These are phyloP conservation scores for Paramecium tetraurelia DNA, from an alignment of 73 alveolate species.

Conservation along the genomic window DNA sequence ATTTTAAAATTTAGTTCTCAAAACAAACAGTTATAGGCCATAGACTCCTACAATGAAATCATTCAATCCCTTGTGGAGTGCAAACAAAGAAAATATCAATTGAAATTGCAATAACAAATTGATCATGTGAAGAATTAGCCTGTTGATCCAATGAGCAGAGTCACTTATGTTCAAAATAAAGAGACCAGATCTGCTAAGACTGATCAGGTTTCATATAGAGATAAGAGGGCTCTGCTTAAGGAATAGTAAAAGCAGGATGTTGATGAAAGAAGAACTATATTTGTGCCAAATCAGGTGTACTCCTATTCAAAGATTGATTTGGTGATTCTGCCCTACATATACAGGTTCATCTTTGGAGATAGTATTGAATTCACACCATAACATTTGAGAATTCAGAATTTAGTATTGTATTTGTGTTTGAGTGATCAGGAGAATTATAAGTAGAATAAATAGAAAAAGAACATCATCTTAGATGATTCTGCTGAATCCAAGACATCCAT, in stretches of 20 bases:
- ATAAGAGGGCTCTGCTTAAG: background rate
- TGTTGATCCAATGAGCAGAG: background rate
- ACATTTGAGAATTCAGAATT: slow-evolving; percentile 12
- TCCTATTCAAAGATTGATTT: slow-evolving; percentile 1
- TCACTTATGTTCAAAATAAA: background rate
- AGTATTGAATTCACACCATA: background rate
- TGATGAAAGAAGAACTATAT: slow-evolving; percentile 41
- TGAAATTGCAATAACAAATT: background rate
- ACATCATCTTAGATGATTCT: background rate
- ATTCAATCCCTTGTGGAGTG: background rate
- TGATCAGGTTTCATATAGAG: slow-evolving; percentile 31
- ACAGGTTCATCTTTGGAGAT: background rate
- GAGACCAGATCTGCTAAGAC: slow-evolving; percentile 25
- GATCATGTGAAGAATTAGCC: background rate
- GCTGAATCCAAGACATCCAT: background rate
- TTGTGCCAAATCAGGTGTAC: slow-evolving; percentile 35
- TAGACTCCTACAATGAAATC: background rate
- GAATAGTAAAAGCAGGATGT: slow-evolving; percentile 22
- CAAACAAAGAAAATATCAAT: background rate
- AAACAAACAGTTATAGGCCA: slow-evolving; percentile 14
- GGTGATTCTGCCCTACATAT: slow-evolving; percentile 15
- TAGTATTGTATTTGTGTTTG: background rate
- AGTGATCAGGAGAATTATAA: slow-evolving; percentile 38
- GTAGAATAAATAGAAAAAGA: slow-evolving; percentile 2
- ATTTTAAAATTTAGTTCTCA: background rate